Evolutionary conservation across 2,329 filamentous ascomycete species (phyloP), one percentile per base, ranked within the genome.

Genomic region (Pyrenophora graminea): DNA sequence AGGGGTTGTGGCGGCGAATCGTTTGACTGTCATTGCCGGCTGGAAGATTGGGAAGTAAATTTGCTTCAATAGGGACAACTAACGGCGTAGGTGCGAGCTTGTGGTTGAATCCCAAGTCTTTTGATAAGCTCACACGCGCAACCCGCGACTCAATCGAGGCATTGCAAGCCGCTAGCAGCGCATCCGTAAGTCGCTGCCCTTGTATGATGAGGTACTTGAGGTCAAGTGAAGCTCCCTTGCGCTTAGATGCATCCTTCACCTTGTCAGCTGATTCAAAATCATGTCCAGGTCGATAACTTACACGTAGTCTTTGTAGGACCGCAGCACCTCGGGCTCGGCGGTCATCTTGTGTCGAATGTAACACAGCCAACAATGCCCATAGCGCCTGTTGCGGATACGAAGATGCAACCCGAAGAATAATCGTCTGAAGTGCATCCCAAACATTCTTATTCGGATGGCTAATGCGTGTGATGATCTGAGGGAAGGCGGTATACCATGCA

Each of bases 381-480:
- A 97, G 74, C 1, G 92, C 88, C 72, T 99, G 94, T 54, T 90
- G 90, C 0, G 94, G 93, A 71, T 97, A 89, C n/a, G 85, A 80
- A 36, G 85, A 82, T 7, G 96, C 87, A n/a, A 97, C 90, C 69
- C 90, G 93, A 54, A 88, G 77, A 48, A 99, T 91, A 59, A 97
- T 93, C 30, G 82, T 81, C 45, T 87, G 84, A 6, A 99, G 77
- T 8, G 89, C 79, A 51, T 87, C 84, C 74, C 90, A 95, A 1
- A 96, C 91, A 1, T 85, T 83, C 3, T 74, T 74, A 69, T 96
- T 90, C 1, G 88, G 85, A 74, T 99, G 94, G 39, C 89, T 90
- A 64, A 99, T 97, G 27, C 94, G 87, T n/a, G 93, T 94, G 49
- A 99, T 89, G 55, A 99, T 88, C 73, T 99, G 94, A 4, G 94